phyloP scores from a whole-genome alignment of 768 basidiomycete genomes.

The Boletus vinaceobasis region DNA sequence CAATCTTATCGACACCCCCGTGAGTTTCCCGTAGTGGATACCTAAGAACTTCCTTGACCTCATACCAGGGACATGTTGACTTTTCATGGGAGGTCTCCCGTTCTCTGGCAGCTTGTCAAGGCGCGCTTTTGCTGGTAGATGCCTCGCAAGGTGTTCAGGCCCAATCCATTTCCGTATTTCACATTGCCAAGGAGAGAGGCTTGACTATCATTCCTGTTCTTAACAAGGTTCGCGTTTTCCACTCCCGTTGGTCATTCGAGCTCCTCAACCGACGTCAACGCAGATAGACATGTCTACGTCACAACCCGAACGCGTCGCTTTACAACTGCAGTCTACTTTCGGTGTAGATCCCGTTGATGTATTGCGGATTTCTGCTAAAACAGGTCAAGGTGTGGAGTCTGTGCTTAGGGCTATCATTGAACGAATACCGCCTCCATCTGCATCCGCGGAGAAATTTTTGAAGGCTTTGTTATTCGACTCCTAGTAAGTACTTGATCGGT shows the following conservation, averaged over 20 bases:
- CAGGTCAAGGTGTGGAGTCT: conserved; percentile 74
- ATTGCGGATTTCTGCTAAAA: conserved; percentile 87
- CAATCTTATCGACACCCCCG: conserved; percentile 96
- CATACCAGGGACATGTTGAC: conserved; percentile 84
- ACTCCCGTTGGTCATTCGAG: not conserved
- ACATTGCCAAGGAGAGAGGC: conserved; percentile 78
- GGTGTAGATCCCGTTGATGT: conserved; percentile 74
- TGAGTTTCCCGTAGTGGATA: conserved; percentile 28
- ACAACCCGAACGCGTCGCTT: conserved; percentile 73
- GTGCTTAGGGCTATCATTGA: conserved; percentile 80
- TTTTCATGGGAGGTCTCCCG: conserved; percentile 97
- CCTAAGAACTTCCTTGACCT: not conserved
- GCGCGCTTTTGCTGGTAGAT: conserved; percentile 83
- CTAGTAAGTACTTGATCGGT: conserved; percentile 49
- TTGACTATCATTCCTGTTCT: conserved; percentile 85
- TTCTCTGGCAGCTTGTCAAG: conserved; percentile 90
- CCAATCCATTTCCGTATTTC: conserved; percentile 93
- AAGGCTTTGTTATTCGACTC: conserved; percentile 94
- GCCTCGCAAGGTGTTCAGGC: conserved; percentile 98
- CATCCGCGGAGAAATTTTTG: conserved; percentile 49
- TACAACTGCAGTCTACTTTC: conserved; percentile 80
- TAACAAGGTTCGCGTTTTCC: conserved; percentile 65
- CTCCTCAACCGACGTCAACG: not conserved
- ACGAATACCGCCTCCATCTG: conserved; percentile 78
- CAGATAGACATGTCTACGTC: conserved; percentile 93